Evolutionary conservation across 164 flowering plant genomes (phyloP), one percentile per base, ranked within the genome.

Genomic region (Berberis thunbergii): DNA sequence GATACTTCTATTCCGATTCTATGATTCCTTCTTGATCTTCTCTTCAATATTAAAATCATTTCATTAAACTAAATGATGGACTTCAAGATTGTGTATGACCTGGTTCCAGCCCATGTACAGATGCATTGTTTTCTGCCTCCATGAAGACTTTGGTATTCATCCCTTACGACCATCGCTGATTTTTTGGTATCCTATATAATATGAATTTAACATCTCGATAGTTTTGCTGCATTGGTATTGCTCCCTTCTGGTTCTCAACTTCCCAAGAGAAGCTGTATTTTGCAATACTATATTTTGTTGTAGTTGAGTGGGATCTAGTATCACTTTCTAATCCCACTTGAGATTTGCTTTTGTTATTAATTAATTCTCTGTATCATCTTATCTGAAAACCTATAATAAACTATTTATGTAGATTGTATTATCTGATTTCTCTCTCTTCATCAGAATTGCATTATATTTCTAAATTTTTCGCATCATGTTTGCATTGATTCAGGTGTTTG

Each of bases 1-100:
- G 91, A 81, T 86, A 89, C 72, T 86, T 89, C 92, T 85, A 84
- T 85, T 87, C 96, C 85, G 60, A 78, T 26, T 79, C 77, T 83
- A 74, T 78, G 82, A 81, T 70, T 8, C 73, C 64, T 67, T 54
- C 57, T 70, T 56, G 70, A 66, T 67, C 50, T 42, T 4, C 60
- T 64, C 61, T 61, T 44, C 46, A 9, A 45, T 64, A 52, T 49
- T 55, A 10, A 44, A 49, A 26, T 7, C 49, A 56, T 26, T 57
- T 50, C 42, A 26, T 6, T 41, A 55, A 54, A 42, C 70, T 58
- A 86, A 88, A 64, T 74, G 44, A 39, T 57, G 60, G 45, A 85
- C 54, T 41, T 41, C 45, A 48, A 13, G 13, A 67, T 72, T 64
- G 66, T 73, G 66, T 57, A 69, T 75, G 69, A 78, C 60, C 79